Evolutionary conservation across 1,284 basidiomycete species (phyloP).

Genomic region (Moesziomyces aphidis): DNA sequence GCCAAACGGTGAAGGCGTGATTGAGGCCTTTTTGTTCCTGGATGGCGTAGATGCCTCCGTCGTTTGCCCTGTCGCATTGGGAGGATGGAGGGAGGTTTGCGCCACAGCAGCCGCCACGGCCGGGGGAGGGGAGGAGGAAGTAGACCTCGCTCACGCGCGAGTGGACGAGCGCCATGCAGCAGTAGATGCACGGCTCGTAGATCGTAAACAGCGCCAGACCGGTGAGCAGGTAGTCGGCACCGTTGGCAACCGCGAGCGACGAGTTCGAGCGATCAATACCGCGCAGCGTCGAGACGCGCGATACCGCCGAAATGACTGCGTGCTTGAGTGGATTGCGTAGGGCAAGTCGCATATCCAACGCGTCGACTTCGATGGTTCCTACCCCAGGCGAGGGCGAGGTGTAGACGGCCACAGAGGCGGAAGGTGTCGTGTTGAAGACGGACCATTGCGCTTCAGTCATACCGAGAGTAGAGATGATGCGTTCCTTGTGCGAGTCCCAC

Average conservation of each 20-base stretch:
- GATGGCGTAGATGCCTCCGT: constrained; percentile 65
- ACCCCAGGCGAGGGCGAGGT: constrained; percentile 1
- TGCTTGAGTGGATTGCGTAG: constrained; percentile 62
- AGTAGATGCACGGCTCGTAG: constrained; percentile 66
- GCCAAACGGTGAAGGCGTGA: constrained; percentile 69
- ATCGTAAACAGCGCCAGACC: constrained; percentile 58
- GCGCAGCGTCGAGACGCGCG: constrained; percentile 21
- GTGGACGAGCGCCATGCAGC: constrained; percentile 65
- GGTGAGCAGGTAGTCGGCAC: constrained; percentile 64
- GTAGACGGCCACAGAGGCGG: background rate
- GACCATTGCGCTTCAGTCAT: constrained; percentile 27
- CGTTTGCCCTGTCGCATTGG: constrained; percentile 37
- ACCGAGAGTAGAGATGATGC: constrained; percentile 5
- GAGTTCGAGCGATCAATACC: constrained; percentile 10
- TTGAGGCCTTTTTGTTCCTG: constrained; percentile 70
- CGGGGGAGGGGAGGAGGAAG: constrained; percentile 58
- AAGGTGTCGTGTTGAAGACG: background rate
- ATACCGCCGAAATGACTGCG: constrained; percentile 38
- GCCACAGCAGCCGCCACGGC: constrained; percentile 62
- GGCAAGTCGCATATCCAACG: constrained; percentile 50
- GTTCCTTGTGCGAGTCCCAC: constrained; percentile 1
- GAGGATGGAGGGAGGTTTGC: constrained; percentile 5
- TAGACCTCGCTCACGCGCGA: constrained; percentile 57
- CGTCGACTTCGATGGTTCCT: constrained; percentile 48
- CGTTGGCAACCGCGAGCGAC: constrained; percentile 29